These are phyloP conservation scores for Aspergillus sclerotiicarbonarius DNA, from an alignment of 495 filamentous ascomycete genomes.

Conservation along the genomic window DNA sequence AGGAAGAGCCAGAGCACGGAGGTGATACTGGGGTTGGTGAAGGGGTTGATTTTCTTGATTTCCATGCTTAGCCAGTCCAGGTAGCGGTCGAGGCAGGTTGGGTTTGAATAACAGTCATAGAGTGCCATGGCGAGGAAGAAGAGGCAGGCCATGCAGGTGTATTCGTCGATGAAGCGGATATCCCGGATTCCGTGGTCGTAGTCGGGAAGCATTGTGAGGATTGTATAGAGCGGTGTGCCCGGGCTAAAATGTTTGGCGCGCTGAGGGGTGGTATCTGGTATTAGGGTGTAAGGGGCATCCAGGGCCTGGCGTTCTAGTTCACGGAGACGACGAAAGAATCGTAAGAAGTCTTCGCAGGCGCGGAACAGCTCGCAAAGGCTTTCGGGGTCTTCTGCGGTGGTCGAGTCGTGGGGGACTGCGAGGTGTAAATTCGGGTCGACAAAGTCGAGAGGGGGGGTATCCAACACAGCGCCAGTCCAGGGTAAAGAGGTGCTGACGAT, in stretches of 20 bases:
- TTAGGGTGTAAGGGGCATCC: constrained; percentile 14
- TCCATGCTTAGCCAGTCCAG: constrained; percentile 24
- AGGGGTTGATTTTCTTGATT: constrained; percentile 19
- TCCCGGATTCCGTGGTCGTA: constrained; percentile 30
- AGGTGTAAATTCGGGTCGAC: constrained; percentile 20
- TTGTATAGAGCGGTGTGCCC: constrained; percentile 21
- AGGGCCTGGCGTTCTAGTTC: constrained; percentile 19
- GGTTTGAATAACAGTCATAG: constrained; percentile 24
- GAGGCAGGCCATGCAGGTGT: constrained; percentile 28
- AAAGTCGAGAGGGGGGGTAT: constrained; percentile 23
- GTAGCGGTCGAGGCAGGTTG: constrained; percentile 23
- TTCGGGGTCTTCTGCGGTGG: constrained; percentile 16
- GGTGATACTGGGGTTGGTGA: constrained; percentile 26
- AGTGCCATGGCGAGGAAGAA: constrained; percentile 27
- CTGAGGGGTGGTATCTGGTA: constrained; percentile 1
- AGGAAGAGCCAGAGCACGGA: constrained; percentile 30
- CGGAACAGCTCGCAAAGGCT: constrained; percentile 21
- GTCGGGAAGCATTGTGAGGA: constrained; percentile 25
- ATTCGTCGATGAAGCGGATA: constrained; percentile 32
- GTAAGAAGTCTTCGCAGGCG: constrained; percentile 28
- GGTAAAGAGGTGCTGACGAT: constrained; percentile 26
- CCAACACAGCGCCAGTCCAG: constrained; percentile 23
- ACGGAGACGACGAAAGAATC: constrained; percentile 26
- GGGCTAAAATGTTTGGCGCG: constrained; percentile 21
- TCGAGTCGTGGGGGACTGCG: constrained; percentile 15